Conservation (phyloP, 768 basidiomycete genomes). For the Hemileccinum impolitum region DNA sequence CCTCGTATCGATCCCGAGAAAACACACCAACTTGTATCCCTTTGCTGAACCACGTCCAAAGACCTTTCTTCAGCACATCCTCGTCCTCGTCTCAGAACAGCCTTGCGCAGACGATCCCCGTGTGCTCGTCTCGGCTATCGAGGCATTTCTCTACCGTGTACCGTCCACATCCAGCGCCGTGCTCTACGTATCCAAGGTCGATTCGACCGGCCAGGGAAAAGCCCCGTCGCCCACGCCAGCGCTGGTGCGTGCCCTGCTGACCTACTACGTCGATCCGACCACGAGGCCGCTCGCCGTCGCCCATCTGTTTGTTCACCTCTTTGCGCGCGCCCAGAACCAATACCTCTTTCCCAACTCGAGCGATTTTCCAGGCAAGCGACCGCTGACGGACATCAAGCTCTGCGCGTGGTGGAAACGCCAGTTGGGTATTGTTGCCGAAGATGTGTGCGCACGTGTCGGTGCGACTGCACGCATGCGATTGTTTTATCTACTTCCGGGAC, state of each 20-base stretch:
- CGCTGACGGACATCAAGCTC: constrained; percentile 72
- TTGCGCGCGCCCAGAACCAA: constrained; percentile 86
- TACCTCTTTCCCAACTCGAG: constrained; percentile 92
- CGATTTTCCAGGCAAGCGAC: constrained; percentile 64
- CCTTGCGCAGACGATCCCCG: constrained; percentile 44
- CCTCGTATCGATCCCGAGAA: constrained; percentile 65
- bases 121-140: constrained; percentile 75
- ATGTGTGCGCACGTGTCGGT: constrained; percentile 28
- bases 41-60: constrained; percentile 67
- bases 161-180: constrained; percentile 67
- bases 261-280: constrained; percentile 57
- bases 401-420: constrained; percentile 93
- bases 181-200: constrained; percentile 91
- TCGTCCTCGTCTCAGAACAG: constrained; percentile 73
- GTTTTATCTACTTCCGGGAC: constrained; percentile 66
- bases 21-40: constrained; percentile 67
- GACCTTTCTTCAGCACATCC: constrained; percentile 70
- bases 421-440: constrained; percentile 52
- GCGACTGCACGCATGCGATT: constrained; percentile 35
- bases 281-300: constrained; percentile 57
- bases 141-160: constrained; percentile 71
- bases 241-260: constrained; percentile 65
- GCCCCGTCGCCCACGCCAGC: constrained; percentile 64
- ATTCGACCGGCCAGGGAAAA: constrained; percentile 77
- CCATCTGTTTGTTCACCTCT: constrained; percentile 79